Percentiles rank a stretch among this genome's conserved stretches.
Conservation (phyloP, 768 basidiomycete genomes). For the Mycena maculata region DNA sequence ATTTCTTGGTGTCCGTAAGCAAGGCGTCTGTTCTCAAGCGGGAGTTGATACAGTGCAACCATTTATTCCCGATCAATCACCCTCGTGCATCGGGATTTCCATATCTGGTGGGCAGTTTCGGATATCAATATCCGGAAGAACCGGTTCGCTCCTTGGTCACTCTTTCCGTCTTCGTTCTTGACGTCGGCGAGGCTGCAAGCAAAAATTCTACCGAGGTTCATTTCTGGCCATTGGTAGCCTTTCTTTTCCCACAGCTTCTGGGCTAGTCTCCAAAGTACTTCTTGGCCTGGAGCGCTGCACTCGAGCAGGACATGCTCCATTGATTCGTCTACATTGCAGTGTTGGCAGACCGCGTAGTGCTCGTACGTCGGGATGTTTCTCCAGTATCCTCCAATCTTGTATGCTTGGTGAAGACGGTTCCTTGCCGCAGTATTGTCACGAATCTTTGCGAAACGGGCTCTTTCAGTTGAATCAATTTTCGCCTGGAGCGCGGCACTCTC, state of each 20-base stretch:
- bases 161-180: constrained; percentile 4
- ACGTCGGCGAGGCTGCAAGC: constrained; percentile 6
- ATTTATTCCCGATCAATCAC: constrained; percentile 24
- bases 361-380: constrained; percentile 10
- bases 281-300: constrained; percentile 11
- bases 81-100: constrained; percentile 32
- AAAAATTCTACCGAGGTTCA: constrained; percentile 17
- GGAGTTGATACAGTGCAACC: constrained; percentile 1
- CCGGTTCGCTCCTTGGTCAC: constrained; percentile 4
- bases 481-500: neutral
- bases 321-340: constrained; percentile 12
- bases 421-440: constrained; percentile 19
- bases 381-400: constrained; percentile 19
- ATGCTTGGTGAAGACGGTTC: constrained; percentile 7
- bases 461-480: constrained; percentile 12
- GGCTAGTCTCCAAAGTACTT: constrained; percentile 19
- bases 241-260: constrained; percentile 18
- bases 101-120: constrained; percentile 36
- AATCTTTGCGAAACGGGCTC: neutral
- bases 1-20: neutral
- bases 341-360: neutral
- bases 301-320: constrained; percentile 27
- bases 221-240: neutral
- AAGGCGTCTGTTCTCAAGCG: neutral
- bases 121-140: constrained; percentile 32